Evolutionary conservation across 768 basidiomycete genomes (phyloP), one percentile per base, ranked within the genome.

Genomic region (Termitomyces sp.): DNA sequence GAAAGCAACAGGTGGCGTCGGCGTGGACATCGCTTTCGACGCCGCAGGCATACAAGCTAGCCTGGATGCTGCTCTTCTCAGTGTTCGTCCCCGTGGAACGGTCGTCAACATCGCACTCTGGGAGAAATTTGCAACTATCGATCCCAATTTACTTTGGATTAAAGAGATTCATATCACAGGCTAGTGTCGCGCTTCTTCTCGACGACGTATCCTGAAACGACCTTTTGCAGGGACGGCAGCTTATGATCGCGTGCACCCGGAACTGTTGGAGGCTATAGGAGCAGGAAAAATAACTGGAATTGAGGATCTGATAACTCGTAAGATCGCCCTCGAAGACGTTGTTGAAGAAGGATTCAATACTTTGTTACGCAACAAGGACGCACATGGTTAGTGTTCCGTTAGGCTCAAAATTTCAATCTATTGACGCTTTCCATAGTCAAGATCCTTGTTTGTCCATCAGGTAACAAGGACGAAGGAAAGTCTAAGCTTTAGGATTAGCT

Each of bases 11-110:
- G 61, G 54, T 33, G 68, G 68, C 13, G 42, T 62, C 3, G 80
- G 80, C 26, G 77, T 77, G 10, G 76, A 80, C 57, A 68, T 80
- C 45, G 77, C 72, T 4, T 80, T 79, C 61, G 81, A 82, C 45
- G 78, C 79, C 18, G 77, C 79, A 4, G 80, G 80, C 0, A 61
- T 72, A 2, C 76, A 79, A 59, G 66, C 67, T 14, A 71, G 73
- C 44, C 54, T 81, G 14, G 71, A 75, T 36, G 61, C 70, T 7
- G 76, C 73, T 8, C 62, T 81, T 14, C 37, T 54, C 7, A 71
- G 73, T 27, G 66, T 79, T 10, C 71, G 74, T 24, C 66, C 75
- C 0, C 63, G 75, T 34, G 80, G 81, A 18, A 71, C 65, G 0
- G 61, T 79, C 24, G 65, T 79, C 16, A 76, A 76, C 57, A 68